Base-by-base conservation (phyloP, 202 grass and related monocot genomes). In the Panicum hallii region DNA sequence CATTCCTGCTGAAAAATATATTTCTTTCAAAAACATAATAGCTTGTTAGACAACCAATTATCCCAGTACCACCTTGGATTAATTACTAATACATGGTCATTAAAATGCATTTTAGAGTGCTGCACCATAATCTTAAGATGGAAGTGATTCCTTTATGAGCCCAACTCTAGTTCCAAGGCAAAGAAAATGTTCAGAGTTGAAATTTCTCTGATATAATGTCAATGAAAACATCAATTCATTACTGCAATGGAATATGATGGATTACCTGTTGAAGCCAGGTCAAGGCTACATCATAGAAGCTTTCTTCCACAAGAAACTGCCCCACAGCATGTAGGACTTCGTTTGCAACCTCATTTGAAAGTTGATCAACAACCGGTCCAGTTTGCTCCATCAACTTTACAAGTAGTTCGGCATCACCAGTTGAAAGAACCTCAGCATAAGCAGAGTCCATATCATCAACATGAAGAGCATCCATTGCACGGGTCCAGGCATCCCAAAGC, bases 351-450 rank as follows among this genome's bases (percentile, higher is more conserved):
- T 95, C 93, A 63, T 86, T 87, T 42, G 93, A 95, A 77, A 99
- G 84, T 87, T 96, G 91, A 67, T 99, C 90, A 40, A 99, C 76
- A 28, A 94, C 88, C 7, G 97, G 91, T 54, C 96, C 96, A 49
- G 91, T 95, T 90, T 98, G 93, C 76, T 98, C 93, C 96, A 98
- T 95, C 49, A 98, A 82, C 72, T 98, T 98, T 68, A 94, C 89
- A 82, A 98, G 88, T 76, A 98, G 77, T 74, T 93, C 86, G 9
- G 90, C 89, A 84, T 98, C 96, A 68, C 83, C 91, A 79, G 93
- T 92, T 55, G 81, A 88, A 81, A 98, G 87, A 84, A 98, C 86
- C 78, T 95, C 95, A 60, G 89, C 91, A 80, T 94, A 98, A 72
- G 95, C 91, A 12, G 86, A 81, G 73, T 98, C 96, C 65, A 95